Base-by-base conservation (phyloP, 345 rosid genomes). In the Camelina hispida region DNA sequence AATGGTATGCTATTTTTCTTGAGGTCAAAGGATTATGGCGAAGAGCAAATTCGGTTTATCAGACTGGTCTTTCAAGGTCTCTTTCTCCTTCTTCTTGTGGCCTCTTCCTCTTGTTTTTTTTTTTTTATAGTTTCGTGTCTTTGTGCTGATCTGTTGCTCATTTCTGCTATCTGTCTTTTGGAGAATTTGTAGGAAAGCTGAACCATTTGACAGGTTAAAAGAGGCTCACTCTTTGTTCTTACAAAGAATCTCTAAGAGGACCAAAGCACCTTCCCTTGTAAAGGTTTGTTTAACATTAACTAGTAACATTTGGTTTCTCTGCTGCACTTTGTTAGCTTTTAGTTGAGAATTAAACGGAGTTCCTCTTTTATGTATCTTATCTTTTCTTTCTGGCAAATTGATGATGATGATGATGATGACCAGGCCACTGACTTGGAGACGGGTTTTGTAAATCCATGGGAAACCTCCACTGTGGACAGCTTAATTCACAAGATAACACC, bases 21-120 rank as follows among this genome's bases (percentile, higher is more conserved):
- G 98, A 95, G 83, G 83, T 83, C 23, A 92, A 86, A 78, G 96
- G 87, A 78, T 81, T 80, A 52, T 89, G 91, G 92, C 76, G 56
- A 56, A 85, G 86, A 62, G 94, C 97, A 18, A 51, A 83, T 68
- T 72, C 43, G 75, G 88, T 89, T 74, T 92, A 90, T 81, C 88
- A 79, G 63, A 81, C 76, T 63, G 99, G 97, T 54, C 88, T 95
- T 69, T 78, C 78, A 51, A 89, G 97, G 99, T 88, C 61, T 66
- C 51, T 62, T 37, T 25, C 28, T 25, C 16, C 35, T 47, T 71
- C 67, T 38, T 47, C 64, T 22, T 40, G 7, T 20, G 25, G 25
- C 25, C 16, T 76, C 35, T 47, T 71, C 67, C 44, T 47, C 64
- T 22, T 40, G 7, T 20, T 51, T 9, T 22, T 42, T 1, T 10